Base-by-base conservation (phyloP, 176 grass and related monocot species). In the Typha latifolia region DNA sequence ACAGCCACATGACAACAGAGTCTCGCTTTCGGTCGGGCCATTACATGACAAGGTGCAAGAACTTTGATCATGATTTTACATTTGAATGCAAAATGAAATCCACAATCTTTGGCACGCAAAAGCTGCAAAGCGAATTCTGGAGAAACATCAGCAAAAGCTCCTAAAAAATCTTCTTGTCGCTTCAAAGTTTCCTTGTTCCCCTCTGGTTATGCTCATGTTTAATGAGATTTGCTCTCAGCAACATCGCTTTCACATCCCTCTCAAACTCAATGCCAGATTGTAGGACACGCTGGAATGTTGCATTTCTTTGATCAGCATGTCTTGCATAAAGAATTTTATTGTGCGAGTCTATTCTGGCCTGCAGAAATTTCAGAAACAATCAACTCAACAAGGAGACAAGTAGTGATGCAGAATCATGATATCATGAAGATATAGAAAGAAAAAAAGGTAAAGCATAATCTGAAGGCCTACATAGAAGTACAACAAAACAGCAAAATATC, bases 341-440 rank as follows among this genome's bases (percentile, higher is more conserved):
- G 78, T 99, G 95, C 32, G 95, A 94, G 69, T 99, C 95, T 79
- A 99, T 94, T 32, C 95, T 81, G 11, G 95, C 95, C 95, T 99
- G 75, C 76, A 82, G 26, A 81, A 47, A 20, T 55, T 72, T 51
- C 27, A 71, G 6, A 34, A 64, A 74, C 1, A 68, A 79, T 14
- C 50, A 72, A 8, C 3, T n/a, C 1, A 74, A 12, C 53, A 63
- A 14, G 80, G 32, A 19, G 32, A 6, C 51, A 63, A 65, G 27
- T 8, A 9, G 34, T 16, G 2, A 4, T 3, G 12, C 49, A 8
- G 8, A 12, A 51, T 59, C 18, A 8, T 59, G 18, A 43, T 43
- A 43, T 43, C 37, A 2, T 43, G 37, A 43, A 43, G 37, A 10
- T 20, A 14, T 20, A 14, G 14, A 26, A 7, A 23, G 26, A 49